These are phyloP conservation scores for Prototheca cutis DNA, from an alignment of 163 green algal genomes.

Conservation along the genomic window DNA sequence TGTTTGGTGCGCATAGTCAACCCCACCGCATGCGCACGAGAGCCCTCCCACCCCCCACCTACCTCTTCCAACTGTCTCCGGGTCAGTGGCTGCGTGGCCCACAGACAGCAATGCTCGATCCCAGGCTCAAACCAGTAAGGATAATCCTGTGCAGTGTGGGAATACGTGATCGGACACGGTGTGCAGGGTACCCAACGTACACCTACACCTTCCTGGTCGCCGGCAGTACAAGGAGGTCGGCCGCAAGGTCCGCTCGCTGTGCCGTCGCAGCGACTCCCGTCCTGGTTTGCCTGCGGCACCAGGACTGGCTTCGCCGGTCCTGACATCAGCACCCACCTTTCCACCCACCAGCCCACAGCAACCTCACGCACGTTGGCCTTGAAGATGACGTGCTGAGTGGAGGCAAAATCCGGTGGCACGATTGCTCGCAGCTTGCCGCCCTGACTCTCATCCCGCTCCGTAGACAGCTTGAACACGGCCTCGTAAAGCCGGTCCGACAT, in stretches of 20 bases:
- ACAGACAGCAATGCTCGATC: neutral
- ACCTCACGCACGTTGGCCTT: neutral
- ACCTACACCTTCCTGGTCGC: too few relatives aligned
- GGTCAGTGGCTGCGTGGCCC: neutral
- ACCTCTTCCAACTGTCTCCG: neutral
- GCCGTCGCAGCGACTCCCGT: too few relatives aligned
- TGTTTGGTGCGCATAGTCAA: too few relatives aligned
- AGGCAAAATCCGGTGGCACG: neutral
- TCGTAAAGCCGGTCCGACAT: neutral
- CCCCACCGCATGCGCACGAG: neutral
- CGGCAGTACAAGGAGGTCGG: too few relatives aligned
- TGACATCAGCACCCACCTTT: too few relatives aligned
- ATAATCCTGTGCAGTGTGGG: too few relatives aligned
- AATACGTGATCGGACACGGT: too few relatives aligned
- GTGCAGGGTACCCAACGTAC: too few relatives aligned
- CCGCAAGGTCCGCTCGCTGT: too few relatives aligned
- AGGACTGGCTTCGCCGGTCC: too few relatives aligned
- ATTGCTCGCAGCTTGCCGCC: neutral
- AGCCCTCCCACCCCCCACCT: neutral
- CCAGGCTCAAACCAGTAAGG: conserved; percentile 1
- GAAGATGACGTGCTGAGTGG: neutral
- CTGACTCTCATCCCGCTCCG: neutral
- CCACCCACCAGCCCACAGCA: too few relatives aligned
- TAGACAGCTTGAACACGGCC: neutral
- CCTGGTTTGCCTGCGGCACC: too few relatives aligned